These are phyloP conservation scores for Rhododendron vialii DNA, from an alignment of 148 eudicot species.

Conservation along the genomic window DNA sequence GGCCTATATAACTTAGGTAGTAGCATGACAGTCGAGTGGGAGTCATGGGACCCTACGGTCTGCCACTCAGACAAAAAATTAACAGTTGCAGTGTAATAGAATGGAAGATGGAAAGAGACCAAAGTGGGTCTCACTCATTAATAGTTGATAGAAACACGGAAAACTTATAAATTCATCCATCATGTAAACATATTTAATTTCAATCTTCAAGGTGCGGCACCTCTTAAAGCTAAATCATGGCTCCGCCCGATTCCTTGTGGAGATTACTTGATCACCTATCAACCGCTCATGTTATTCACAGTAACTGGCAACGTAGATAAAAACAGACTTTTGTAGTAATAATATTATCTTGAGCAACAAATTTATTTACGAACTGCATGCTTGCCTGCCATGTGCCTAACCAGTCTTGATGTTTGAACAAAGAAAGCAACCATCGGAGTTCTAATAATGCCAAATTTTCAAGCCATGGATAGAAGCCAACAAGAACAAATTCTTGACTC, in stretches of 20 bases:
- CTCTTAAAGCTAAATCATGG: background rate
- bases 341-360: background rate
- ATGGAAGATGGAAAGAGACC: background rate
- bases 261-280: background rate
- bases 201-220: background rate
- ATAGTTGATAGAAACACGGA: background rate
- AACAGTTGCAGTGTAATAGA: background rate
- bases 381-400: background rate
- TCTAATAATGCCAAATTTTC: background rate
- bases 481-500: background rate
- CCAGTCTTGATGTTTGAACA: constrained; percentile 3
- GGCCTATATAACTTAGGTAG: background rate
- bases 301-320: background rate
- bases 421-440: background rate
- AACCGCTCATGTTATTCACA: background rate
- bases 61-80: background rate
- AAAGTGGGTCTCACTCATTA: background rate
- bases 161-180: background rate
- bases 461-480: background rate
- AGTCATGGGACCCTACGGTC: background rate
- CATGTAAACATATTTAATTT: background rate
- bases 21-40: background rate
- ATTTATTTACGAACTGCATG: no score
- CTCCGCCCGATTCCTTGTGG: background rate
- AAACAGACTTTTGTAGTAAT: background rate